Evolutionary conservation across 495 filamentous ascomycete species (phyloP).

Genomic region (Parachaetomium inaequale): DNA sequence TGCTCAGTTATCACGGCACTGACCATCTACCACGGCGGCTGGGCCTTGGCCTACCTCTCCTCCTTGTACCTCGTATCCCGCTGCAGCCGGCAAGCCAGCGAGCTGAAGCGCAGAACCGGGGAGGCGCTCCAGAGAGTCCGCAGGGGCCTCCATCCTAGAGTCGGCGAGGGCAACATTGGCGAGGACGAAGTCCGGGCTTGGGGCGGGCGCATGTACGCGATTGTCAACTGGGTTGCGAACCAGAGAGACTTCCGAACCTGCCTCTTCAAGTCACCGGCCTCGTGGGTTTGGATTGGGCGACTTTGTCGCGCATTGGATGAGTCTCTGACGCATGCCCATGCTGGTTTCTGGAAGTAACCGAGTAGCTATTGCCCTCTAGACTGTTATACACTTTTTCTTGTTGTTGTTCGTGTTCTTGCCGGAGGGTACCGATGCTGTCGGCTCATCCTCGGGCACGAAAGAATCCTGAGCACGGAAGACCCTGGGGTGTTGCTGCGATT

Average conservation of each 20-base stretch:
- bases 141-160: background rate
- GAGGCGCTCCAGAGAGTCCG: background rate
- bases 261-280: background rate
- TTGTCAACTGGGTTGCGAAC: background rate
- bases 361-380: background rate
- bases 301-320: background rate
- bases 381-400: background rate
- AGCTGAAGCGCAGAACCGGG: background rate
- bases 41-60: background rate
- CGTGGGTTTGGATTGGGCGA: too few species aligned
- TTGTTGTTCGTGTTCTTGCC: background rate
- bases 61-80: background rate
- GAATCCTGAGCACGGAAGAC: too few species aligned
- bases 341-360: background rate
- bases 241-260: background rate
- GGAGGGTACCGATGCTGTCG: too few species aligned
- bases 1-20: background rate
- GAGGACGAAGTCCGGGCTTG: background rate
- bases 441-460: too few species aligned
- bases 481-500: too few species aligned
- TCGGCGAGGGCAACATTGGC: background rate
- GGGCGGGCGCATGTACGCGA: background rate
- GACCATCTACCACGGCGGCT: background rate
- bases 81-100: background rate
- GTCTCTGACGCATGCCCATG: background rate